Evolutionary conservation across 2,329 filamentous ascomycete species (phyloP).

Genomic region (Aspergillus sp.): DNA sequence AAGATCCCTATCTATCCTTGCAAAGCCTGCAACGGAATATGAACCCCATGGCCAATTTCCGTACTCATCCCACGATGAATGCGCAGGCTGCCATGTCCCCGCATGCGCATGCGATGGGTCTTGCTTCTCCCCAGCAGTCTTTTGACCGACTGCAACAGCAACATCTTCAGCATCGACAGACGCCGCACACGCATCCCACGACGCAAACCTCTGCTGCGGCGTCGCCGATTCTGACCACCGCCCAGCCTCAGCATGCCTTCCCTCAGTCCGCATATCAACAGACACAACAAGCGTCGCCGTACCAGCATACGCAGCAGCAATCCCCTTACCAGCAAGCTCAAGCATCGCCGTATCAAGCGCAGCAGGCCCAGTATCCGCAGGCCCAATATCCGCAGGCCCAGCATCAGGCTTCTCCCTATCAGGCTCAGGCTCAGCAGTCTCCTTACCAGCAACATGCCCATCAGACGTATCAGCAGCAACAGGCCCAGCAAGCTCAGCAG

Average conservation of each 20-base stretch:
- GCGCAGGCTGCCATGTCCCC: slow-evolving; percentile 29
- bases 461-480: slow-evolving; percentile 13
- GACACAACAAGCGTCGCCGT: slow-evolving; percentile 6
- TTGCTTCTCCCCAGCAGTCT: slow-evolving; percentile 36
- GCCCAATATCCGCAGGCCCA: slow-evolving; percentile 22
- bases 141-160: slow-evolving; percentile 34
- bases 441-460: slow-evolving; percentile 19
- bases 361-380: slow-evolving; percentile 8
- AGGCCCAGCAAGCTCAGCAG: slow-evolving; percentile 8
- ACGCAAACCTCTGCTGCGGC: slow-evolving; percentile 17
- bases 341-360: slow-evolving; percentile 13
- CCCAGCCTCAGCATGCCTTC: slow-evolving; percentile 19
- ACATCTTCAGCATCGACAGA: slow-evolving; percentile 29
- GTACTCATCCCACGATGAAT: slow-evolving; percentile 30
- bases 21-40: slow-evolving; percentile 34
- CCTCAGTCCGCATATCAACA: slow-evolving; percentile 12
- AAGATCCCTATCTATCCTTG: slow-evolving; percentile 27
- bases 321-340: slow-evolving; percentile 12
- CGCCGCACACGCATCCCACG: slow-evolving; percentile 16
- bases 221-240: slow-evolving; percentile 22
- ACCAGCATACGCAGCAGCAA: slow-evolving; percentile 8
- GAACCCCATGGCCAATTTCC: slow-evolving; percentile 35
- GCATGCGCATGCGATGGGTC: slow-evolving; percentile 30
- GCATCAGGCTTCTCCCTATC: slow-evolving; percentile 18
- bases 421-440: slow-evolving; percentile 19